Conservation (phyloP, 306 rosid genomes). For the Crataegus laevigata region DNA sequence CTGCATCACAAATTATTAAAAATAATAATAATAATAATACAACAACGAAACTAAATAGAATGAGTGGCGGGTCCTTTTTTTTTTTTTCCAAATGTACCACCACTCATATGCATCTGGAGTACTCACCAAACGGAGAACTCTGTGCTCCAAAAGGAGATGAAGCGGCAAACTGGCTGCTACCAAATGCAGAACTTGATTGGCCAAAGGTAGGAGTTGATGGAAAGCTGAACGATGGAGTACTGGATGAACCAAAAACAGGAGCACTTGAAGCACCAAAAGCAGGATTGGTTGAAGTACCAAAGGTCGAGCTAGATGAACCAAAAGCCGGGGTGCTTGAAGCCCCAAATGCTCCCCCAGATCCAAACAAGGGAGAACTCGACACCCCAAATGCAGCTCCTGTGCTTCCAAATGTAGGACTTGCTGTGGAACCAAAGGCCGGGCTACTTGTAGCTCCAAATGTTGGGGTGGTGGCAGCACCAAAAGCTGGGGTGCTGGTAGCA, state of each 20-base stretch:
- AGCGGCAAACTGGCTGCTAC: constrained; percentile 6
- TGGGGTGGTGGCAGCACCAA: constrained; percentile 35
- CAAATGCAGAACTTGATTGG: constrained; percentile 65
- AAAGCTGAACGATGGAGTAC: constrained; percentile 62
- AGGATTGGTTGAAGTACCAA: constrained; percentile 49
- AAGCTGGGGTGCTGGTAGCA: constrained; percentile 29
- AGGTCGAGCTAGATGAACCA: constrained; percentile 31
- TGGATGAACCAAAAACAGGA: constrained; percentile 75
- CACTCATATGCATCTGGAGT: background rate
- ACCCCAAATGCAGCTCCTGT: constrained; percentile 57
- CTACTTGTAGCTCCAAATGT: constrained; percentile 44
- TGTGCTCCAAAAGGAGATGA: constrained; percentile 71
- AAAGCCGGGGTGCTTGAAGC: constrained; percentile 43
- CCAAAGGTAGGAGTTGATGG: constrained; percentile 61
- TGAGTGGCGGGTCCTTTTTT: background rate
- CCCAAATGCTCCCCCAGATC: constrained; percentile 69
- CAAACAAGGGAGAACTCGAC: constrained; percentile 57
- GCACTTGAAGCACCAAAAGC: constrained; percentile 56
- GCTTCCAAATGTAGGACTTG: constrained; percentile 59
- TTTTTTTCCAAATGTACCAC: background rate
- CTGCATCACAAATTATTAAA: constrained; percentile 27
- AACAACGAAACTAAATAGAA: background rate
- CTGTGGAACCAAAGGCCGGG: constrained; percentile 53
- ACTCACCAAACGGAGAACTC: constrained; percentile 79
- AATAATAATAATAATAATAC: background rate